Percentiles rank a stretch among this genome's conserved stretches.
Conservation (phyloP, 2,329 filamentous ascomycete species). For the Verticillium alfalfae region DNA sequence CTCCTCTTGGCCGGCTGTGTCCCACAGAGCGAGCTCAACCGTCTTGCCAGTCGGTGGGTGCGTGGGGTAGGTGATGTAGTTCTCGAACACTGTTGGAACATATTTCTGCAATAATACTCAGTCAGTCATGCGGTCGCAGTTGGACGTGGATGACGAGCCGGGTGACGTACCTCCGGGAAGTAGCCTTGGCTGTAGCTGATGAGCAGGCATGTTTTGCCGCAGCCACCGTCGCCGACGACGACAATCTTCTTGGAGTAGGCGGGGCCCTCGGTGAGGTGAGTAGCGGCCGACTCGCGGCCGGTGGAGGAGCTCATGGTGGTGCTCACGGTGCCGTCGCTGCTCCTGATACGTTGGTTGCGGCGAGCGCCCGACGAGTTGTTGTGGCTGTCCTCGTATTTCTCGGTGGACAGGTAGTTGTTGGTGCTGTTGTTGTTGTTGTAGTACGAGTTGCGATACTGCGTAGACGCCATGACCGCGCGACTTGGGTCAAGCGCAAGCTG, state of each 20-base stretch:
- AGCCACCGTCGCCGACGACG: conserved; percentile 95
- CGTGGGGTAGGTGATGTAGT: conserved; percentile 97
- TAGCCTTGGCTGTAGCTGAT: conserved; percentile 99
- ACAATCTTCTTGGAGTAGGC: conserved; percentile 99
- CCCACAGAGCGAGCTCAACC: conserved; percentile 95
- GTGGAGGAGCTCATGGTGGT: conserved; percentile 74
- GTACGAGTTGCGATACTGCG: conserved; percentile 50
- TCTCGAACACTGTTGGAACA: conserved; percentile 97
- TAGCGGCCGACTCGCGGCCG: conserved; percentile 71
- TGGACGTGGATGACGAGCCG: not conserved
- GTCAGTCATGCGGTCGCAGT: not conserved
- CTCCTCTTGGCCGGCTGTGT: conserved; percentile 97
- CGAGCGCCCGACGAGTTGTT: conserved; percentile 28
- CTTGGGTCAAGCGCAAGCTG: not conserved
- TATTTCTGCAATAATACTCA: conserved; percentile 70
- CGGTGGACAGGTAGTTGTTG: conserved; percentile 24
- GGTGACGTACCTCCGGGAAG: conserved; percentile 80
- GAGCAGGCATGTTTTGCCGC: conserved; percentile 95
- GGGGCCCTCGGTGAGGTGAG: conserved; percentile 83
- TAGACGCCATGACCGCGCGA: conserved; percentile 36
- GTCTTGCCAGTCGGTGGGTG: conserved; percentile 86
- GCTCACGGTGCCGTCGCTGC: conserved; percentile 86
- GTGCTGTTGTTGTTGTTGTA: conserved; percentile 36
- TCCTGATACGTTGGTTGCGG: conserved; percentile 53
- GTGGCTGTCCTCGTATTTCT: conserved; percentile 33